Percentiles rank a stretch among this genome's conserved stretches.
Evolutionary conservation across 441 rosid species (phyloP).

Genomic region (Dalechampia spathulata): DNA sequence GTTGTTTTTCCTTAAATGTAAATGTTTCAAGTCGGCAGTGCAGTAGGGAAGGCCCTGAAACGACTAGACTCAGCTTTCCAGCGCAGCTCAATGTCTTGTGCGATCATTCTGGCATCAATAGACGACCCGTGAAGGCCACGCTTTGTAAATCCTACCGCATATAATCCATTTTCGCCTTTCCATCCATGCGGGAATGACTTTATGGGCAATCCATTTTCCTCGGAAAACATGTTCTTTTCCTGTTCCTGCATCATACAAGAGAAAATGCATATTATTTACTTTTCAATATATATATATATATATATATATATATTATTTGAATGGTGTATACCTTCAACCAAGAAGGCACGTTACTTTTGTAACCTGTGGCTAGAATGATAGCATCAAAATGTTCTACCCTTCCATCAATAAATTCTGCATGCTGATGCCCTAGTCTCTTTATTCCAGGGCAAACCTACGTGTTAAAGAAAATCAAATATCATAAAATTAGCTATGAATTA

Average conservation of each 20-base stretch:
- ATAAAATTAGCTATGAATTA: no score
- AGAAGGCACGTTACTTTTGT: constrained; percentile 66
- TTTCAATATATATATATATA: no score
- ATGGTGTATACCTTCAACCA: constrained; percentile 61
- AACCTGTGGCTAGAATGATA: constrained; percentile 83
- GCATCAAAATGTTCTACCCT: constrained; percentile 50
- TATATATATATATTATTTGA: no score
- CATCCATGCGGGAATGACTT: constrained; percentile 65
- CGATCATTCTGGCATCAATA: constrained; percentile 51
- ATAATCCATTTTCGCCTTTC: constrained; percentile 76
- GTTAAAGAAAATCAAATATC: no score
- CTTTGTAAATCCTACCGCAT: constrained; percentile 67
- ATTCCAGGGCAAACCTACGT: constrained; percentile 50
- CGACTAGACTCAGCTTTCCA: constrained; percentile 26
- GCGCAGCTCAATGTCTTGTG: constrained; percentile 45
- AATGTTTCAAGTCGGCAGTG: no score
- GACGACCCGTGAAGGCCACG: constrained; percentile 71
- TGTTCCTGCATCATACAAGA: no score
- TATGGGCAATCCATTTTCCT: constrained; percentile 55
- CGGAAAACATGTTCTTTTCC: constrained; percentile 53
- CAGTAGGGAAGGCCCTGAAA: constrained; percentile 14
- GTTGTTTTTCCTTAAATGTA: neutral
- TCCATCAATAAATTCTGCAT: constrained; percentile 68
- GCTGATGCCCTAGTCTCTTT: constrained; percentile 33
- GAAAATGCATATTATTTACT: no score